phyloP scores from a whole-genome alignment of 257 asterid genomes.

The Cynanchum wilfordii region DNA sequence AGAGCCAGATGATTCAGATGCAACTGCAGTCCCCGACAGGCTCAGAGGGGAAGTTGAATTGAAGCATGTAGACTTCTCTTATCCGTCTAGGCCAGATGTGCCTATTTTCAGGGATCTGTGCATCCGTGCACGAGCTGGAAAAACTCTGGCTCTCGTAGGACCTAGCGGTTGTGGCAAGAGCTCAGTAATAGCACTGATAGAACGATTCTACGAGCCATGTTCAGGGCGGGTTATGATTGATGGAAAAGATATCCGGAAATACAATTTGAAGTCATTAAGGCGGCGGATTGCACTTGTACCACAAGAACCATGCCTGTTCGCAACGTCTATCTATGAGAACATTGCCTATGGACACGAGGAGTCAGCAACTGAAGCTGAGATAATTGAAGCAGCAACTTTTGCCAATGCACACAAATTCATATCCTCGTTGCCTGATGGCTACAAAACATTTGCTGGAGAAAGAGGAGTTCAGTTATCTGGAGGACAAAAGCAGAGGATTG shows the following conservation, averaged over 20 bases:
- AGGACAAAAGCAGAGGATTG: conserved; percentile 84
- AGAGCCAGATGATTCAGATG: conserved; percentile 69
- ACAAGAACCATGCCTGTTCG: conserved; percentile 83
- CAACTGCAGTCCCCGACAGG: conserved; percentile 37
- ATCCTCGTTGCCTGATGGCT: conserved; percentile 48
- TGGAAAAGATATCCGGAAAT: conserved; percentile 71
- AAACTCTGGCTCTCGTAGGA: conserved; percentile 80
- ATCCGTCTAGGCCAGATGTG: conserved; percentile 67
- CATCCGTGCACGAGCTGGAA: conserved; percentile 75
- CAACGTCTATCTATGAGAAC: conserved; percentile 64
- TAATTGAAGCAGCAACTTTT: conserved; percentile 64
- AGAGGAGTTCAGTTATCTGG: conserved; percentile 78
- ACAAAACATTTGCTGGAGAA: conserved; percentile 63
- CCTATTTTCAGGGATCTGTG: conserved; percentile 49
- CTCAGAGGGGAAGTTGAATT: conserved; percentile 81
- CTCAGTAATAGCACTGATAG: conserved; percentile 53
- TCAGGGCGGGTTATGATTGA: conserved; percentile 67
- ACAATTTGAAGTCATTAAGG: conserved; percentile 58
- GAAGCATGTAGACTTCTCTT: conserved; percentile 79
- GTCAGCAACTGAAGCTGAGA: conserved; percentile 59
- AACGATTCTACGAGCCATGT: conserved; percentile 72
- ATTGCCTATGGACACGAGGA: conserved; percentile 65
- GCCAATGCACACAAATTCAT: conserved; percentile 71
- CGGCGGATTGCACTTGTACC: conserved; percentile 69
- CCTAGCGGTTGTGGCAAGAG: conserved; percentile 88